Conservation (phyloP, 805 yeast genomes). For the Candida caryicola region DNA sequence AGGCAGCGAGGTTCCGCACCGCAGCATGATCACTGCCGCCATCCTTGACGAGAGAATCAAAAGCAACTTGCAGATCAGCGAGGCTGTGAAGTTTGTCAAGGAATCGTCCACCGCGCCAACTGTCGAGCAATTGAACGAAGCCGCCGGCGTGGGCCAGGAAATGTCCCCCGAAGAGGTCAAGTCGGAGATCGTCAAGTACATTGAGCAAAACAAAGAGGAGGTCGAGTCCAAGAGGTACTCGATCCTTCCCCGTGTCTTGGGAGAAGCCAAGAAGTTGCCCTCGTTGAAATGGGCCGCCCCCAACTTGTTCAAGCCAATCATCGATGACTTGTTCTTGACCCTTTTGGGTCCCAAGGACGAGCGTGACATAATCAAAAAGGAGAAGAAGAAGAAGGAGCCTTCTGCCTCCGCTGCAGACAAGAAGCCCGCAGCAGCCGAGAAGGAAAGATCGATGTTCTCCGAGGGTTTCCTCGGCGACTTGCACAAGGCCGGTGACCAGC, state of each 20-base stretch:
- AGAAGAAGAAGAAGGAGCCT: slow-evolving; percentile 53
- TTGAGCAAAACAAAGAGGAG: slow-evolving; percentile 55
- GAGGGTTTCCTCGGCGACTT: slow-evolving; percentile 96
- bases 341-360: slow-evolving; percentile 94
- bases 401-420: slow-evolving; percentile 12
- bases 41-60: slow-evolving; percentile 63
- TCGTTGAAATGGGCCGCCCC: slow-evolving; percentile 92
- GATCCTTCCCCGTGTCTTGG: slow-evolving; percentile 71
- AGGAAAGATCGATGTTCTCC: slow-evolving; percentile 73
- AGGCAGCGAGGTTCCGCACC: slow-evolving; percentile 49
- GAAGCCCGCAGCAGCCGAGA: slow-evolving; percentile 17
- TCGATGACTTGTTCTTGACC: slow-evolving; percentile 72
- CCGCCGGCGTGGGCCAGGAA: slow-evolving; percentile 76
- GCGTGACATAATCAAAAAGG: slow-evolving; percentile 79
- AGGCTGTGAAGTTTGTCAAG: slow-evolving; percentile 74
- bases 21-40: slow-evolving; percentile 55
- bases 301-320: slow-evolving; percentile 76
- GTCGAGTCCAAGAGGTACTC: slow-evolving; percentile 76
- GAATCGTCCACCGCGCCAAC: slow-evolving; percentile 44
- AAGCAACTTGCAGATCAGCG: slow-evolving; percentile 71
- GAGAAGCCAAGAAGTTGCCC: slow-evolving; percentile 69
- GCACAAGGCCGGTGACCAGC: slow-evolving; percentile 93
- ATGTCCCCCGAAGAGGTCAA: slow-evolving; percentile 66
- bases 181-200: slow-evolving; percentile 53
- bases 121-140: slow-evolving; percentile 52